These are phyloP conservation scores for Leishmania tarentolae DNA, from an alignment of 208 protist species.

Conservation along the genomic window DNA sequence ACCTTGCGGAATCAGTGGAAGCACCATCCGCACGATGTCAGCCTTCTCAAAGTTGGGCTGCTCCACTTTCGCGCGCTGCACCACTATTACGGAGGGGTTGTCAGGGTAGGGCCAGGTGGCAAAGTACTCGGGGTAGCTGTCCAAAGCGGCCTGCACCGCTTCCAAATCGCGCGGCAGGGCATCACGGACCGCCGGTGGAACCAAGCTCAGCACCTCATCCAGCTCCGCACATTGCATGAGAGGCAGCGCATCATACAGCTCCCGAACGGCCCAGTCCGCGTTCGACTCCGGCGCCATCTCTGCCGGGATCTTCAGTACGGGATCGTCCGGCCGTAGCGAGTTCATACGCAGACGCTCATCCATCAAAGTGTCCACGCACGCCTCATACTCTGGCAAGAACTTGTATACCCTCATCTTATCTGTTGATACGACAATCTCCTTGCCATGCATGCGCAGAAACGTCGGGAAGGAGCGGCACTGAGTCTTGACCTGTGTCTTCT, in stretches of 20 bases:
- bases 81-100: slow-evolving; percentile 57
- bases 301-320: slow-evolving; percentile 61
- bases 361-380: slow-evolving; percentile 79
- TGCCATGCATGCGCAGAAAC: slow-evolving; percentile 83
- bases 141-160: slow-evolving; percentile 49
- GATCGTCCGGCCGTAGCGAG: slow-evolving; percentile 66
- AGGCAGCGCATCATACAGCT: slow-evolving; percentile 87
- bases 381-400: slow-evolving; percentile 75
- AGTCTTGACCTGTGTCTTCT: slow-evolving; percentile 63
- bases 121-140: slow-evolving; percentile 75
- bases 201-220: slow-evolving; percentile 73
- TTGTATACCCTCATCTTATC: slow-evolving; percentile 76
- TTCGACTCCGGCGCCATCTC: slow-evolving; percentile 59
- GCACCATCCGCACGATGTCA: slow-evolving; percentile 60
- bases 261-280: slow-evolving; percentile 74
- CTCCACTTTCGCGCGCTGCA: slow-evolving; percentile 80
- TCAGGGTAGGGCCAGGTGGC: slow-evolving; percentile 75
- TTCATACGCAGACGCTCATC: slow-evolving; percentile 58
- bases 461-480: slow-evolving; percentile 76
- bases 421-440: slow-evolving; percentile 64
- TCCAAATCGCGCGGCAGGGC: slow-evolving; percentile 51
- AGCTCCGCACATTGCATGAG: slow-evolving; percentile 82
- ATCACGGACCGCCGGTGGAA: slow-evolving; percentile 64
- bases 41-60: slow-evolving; percentile 46
- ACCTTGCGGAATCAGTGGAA: slow-evolving; percentile 71